Base-by-base conservation (phyloP, 176 grass and related monocot genomes). In the Lolium rigidum region DNA sequence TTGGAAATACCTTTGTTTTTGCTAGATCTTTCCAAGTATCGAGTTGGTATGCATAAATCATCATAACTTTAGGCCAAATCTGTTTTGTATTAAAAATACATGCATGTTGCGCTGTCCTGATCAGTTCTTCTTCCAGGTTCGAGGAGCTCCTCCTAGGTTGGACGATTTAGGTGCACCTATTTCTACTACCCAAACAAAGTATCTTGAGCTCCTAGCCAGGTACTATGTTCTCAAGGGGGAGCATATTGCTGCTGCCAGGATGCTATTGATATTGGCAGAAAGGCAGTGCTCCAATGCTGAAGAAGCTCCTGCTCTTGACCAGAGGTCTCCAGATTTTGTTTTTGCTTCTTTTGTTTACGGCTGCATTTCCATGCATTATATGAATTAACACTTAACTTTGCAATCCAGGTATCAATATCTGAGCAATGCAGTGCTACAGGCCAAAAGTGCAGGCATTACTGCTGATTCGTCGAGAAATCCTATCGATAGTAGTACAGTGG, bases 211-310 rank as follows among this genome's bases (percentile, higher is more conserved):
- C 68, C 84, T 98, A 61, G 92, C 93, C 10, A 94, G 69, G 79
- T 95, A 95, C 71, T 92, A 95, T 92, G 93, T 95, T 62, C 83
- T 89, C 47, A 98, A 98, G 83, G 88, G 93, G 75, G 92, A 98
- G 60, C 92, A 95, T 92, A 86, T 90, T 79, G 87, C 92, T 80
- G 96, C 96, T 85, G 93, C 96, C 51, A 94, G 91, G 63, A 86
- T 95, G 50, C 17, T 95, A 82, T 91, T 90, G 80, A 94, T 91
- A 83, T 83, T 95, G 84, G 96, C 93, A 46, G 96, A 98, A 90
- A 92, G 91, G 82, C 95, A 89, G 66, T 92, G 96, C 82, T 89
- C 90, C 77, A 86, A 65, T 87, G 78, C 77, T 20, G 92, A 92
- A 70, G 93, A 95, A 72, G 84, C 91, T 79, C 96, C 90, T 51